Conservation (phyloP, 176 grass and related monocot genomes). For the Avena sativa region DNA sequence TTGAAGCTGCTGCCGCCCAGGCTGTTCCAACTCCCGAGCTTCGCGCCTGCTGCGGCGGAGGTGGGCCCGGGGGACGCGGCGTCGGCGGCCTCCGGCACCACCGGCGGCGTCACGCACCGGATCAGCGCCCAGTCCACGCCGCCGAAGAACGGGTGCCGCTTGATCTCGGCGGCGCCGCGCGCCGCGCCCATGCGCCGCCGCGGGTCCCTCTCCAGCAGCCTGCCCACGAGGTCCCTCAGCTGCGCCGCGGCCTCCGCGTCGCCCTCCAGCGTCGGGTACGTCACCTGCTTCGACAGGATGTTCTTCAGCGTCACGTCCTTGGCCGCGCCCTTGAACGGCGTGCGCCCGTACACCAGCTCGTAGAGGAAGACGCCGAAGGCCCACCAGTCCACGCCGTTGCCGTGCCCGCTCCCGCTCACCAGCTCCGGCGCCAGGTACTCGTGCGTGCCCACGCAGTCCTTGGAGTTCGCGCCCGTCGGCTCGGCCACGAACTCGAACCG, state of each 20-base stretch:
- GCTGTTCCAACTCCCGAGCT: conserved; percentile 73
- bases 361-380: conserved; percentile 93
- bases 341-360: conserved; percentile 89
- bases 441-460: conserved; percentile 90
- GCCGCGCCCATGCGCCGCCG: conserved; percentile 66
- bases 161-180: conserved; percentile 84
- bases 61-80: background rate
- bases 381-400: conserved; percentile 97
- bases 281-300: conserved; percentile 74
- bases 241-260: conserved; percentile 57
- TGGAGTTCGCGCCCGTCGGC: conserved; percentile 72
- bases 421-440: conserved; percentile 95
- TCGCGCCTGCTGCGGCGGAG: conserved; percentile 31
- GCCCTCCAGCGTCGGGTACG: conserved; percentile 61
- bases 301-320: conserved; percentile 90
- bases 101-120: conserved; percentile 73
- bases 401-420: conserved; percentile 70
- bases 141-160: conserved; percentile 82
- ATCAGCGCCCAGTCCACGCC: conserved; percentile 83
- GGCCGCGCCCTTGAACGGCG: conserved; percentile 82
- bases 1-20: conserved; percentile 49
- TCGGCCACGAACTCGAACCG: conserved; percentile 87
- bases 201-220: conserved; percentile 82
- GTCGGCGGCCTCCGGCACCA: conserved; percentile 50
- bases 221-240: conserved; percentile 61